Conservation (phyloP, 768 basidiomycete species). For the Mycena haematopus region DNA sequence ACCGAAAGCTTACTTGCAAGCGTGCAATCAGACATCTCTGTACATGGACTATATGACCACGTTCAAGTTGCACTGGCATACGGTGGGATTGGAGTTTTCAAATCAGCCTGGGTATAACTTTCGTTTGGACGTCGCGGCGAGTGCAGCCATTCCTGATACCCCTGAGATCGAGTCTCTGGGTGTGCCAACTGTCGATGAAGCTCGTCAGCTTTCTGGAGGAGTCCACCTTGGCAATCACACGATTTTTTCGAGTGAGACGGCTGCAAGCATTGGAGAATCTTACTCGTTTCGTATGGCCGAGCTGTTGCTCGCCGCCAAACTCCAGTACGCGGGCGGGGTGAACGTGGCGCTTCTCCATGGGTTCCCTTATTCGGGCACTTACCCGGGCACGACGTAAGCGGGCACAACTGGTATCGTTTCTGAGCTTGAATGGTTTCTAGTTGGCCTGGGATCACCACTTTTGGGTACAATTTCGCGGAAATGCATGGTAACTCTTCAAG, state of each 20-base stretch:
- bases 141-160: slow-evolving; percentile 27
- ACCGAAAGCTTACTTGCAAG: background rate
- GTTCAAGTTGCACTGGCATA: background rate
- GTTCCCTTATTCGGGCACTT: slow-evolving; percentile 28
- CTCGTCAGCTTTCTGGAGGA: slow-evolving; percentile 27
- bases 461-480: slow-evolving; percentile 6
- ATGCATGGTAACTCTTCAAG: background rate
- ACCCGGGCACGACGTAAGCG: slow-evolving; percentile 25
- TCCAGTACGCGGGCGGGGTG: slow-evolving; percentile 27
- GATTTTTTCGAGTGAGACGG: slow-evolving; percentile 25
- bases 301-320: slow-evolving; percentile 23
- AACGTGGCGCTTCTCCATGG: slow-evolving; percentile 28
- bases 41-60: slow-evolving; percentile 28
- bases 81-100: slow-evolving; percentile 22
- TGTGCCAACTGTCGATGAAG: slow-evolving; percentile 26
- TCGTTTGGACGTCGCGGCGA: slow-evolving; percentile 27
- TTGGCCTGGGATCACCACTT: slow-evolving; percentile 16
- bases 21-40: slow-evolving; percentile 18
- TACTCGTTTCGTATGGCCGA: slow-evolving; percentile 25
- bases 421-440: background rate
- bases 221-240: slow-evolving; percentile 28
- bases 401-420: background rate
- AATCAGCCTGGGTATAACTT: slow-evolving; percentile 31
- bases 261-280: slow-evolving; percentile 13
- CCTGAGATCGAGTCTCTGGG: slow-evolving; percentile 30